Percentiles rank a stretch among this genome's conserved stretches.
These are phyloP conservation scores for Helenozyma rhizophorensis DNA, from an alignment of 805 yeast genomes.

Conservation along the genomic window DNA sequence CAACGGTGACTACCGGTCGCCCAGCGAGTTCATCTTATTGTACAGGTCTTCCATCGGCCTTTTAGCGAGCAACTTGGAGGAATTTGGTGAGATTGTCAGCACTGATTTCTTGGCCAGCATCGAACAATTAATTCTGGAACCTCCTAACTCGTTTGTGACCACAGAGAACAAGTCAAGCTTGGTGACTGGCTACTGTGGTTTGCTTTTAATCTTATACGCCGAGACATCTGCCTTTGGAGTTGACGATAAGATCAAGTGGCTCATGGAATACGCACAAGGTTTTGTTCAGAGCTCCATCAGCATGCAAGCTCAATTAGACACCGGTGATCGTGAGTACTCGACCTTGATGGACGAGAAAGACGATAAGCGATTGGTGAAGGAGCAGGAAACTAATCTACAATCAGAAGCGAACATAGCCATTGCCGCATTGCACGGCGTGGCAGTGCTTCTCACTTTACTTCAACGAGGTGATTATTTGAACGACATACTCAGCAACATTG, in stretches of 20 bases:
- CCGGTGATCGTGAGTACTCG: slow-evolving; percentile 42
- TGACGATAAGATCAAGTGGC: slow-evolving; percentile 40
- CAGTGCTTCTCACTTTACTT: slow-evolving; percentile 40
- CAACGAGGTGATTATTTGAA: slow-evolving; percentile 41
- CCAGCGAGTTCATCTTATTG: slow-evolving; percentile 39
- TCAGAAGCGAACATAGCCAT: slow-evolving; percentile 36
- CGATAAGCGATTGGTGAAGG: slow-evolving; percentile 32
- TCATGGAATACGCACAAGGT: slow-evolving; percentile 43
- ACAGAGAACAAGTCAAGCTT: slow-evolving; percentile 36
- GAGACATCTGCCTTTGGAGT: slow-evolving; percentile 49
- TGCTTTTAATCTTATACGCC: slow-evolving; percentile 41
- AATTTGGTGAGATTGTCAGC: slow-evolving; percentile 37
- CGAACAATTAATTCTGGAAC: slow-evolving; percentile 28
- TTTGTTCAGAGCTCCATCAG: slow-evolving; percentile 26
- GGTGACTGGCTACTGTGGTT: slow-evolving; percentile 34
- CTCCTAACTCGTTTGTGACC: slow-evolving; percentile 30
- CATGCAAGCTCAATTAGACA: slow-evolving; percentile 27
- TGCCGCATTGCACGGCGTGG: slow-evolving; percentile 45
- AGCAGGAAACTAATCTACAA: slow-evolving; percentile 25
- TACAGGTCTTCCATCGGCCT: slow-evolving; percentile 39
- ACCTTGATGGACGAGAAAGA: slow-evolving; percentile 34
- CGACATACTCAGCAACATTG: slow-evolving; percentile 29
- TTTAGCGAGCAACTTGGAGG: slow-evolving; percentile 47
- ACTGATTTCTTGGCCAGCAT: slow-evolving; percentile 27
- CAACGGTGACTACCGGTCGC: slow-evolving; percentile 30